phyloP scores from a whole-genome alignment of 75 land plant species.

The Pinus tabuliformis region DNA sequence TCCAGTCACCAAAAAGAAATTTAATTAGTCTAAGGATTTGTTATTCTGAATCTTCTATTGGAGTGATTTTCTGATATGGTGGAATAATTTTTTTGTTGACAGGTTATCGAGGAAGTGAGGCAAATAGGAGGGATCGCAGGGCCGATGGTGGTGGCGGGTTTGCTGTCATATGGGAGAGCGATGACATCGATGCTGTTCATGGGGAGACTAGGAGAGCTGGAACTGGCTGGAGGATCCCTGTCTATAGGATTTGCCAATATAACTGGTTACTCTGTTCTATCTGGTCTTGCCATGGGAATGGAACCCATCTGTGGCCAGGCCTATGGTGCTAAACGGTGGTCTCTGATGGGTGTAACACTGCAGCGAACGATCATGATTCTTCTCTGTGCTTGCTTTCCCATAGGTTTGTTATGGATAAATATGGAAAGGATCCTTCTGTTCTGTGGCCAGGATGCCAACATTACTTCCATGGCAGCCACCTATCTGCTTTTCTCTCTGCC shows the following conservation, averaged over 20 bases:
- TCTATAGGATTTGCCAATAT: conserved; percentile 51
- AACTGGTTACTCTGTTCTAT: conserved; percentile 46
- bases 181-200: conserved; percentile 52
- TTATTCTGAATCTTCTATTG: too few relatives aligned
- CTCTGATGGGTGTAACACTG: conserved; percentile 29
- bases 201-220: conserved; percentile 47
- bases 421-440: conserved; percentile 32
- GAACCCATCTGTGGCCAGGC: conserved; percentile 59
- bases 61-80: too few relatives aligned
- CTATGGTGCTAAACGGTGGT: conserved; percentile 35
- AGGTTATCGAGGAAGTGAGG: conserved; percentile 37
- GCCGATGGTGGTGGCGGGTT: conserved; percentile 32
- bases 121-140: conserved; percentile 32
- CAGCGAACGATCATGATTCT: conserved; percentile 42
- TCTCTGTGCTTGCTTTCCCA: conserved; percentile 37
- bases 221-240: conserved; percentile 48
- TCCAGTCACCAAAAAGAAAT: too few relatives aligned
- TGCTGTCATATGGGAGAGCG: conserved; percentile 35
- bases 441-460: conserved; percentile 33
- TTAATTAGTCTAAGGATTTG: too few relatives aligned
- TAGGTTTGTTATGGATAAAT: conserved; percentile 43
- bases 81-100: too few relatives aligned
- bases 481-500: conserved; percentile 33
- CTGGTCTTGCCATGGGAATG: conserved; percentile 57
- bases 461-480: conserved; percentile 20